Base-by-base conservation (phyloP, 2,329 filamentous ascomycete genomes). In the Neodidymelliopsis sp. region DNA sequence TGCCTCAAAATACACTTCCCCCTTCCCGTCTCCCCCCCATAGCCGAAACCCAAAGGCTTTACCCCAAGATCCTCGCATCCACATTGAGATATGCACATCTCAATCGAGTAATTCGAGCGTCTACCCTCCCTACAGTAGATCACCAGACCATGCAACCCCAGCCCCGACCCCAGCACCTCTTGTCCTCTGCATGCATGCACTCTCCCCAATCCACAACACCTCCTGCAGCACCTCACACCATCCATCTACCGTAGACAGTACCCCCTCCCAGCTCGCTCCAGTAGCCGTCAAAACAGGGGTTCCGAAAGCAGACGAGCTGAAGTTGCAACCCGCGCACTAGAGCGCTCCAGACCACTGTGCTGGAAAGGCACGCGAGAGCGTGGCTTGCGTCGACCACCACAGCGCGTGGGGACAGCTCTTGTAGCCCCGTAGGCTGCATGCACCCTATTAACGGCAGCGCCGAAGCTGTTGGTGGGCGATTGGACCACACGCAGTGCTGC, bases 301-400 rank as follows among this genome's bases (percentile, higher is more conserved):
- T 4, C 13, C 40, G 15, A 29, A 44, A 24, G 25, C 24, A 20
- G 40, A 30, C 24, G 35, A 50, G 47, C 47, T 50, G 47, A 50
- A 12, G 29, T 20, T 11, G 8, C 6, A 16, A 15, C 16, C 16
- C 2, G n/a, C 9, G 24, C 47, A 36, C 47, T 45, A 50, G 40
- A 50, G 29, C 29, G 19, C 29, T 50, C 47, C 30, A 50, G 47
- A 45, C 47, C 47, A 12, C 4, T 30, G 13, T 25, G 24, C 28
- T 35, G 47, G 34, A 39, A 33, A 12, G 33, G 19, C 23, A 50
- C 34, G 34, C 40, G 47, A 50, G 47, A 18, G 23, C 6, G 36
- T 50, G 47, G 47, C 47, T 50, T 41, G 47, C 47, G 47, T 25
- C 28, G n/a, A 27, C n/a, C n/a, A n/a, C n/a, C n/a, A n/a, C n/a